Conservation (phyloP, 495 filamentous ascomycete species). For the Lasiosphaeria ovina region DNA sequence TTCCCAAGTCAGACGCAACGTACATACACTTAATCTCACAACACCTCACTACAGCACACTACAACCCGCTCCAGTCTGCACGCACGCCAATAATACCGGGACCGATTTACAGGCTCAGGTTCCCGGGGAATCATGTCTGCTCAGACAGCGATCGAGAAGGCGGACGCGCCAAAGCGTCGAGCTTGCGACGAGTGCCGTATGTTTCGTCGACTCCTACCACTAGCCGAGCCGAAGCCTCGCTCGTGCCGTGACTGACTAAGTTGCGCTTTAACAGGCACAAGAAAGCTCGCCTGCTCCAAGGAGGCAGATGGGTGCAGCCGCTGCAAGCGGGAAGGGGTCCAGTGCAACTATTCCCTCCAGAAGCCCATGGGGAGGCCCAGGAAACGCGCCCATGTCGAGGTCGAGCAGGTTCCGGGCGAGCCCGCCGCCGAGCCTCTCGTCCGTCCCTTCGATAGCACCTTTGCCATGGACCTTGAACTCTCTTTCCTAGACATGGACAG, state of each 20-base stretch:
- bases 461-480: slow-evolving; percentile 32
- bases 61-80: too few relatives aligned
- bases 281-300: slow-evolving; percentile 63
- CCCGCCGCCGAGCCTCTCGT: slow-evolving; percentile 2
- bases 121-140: not conserved
- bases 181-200: slow-evolving; percentile 65
- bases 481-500: slow-evolving; percentile 35
- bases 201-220: slow-evolving; percentile 19
- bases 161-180: slow-evolving; percentile 41
- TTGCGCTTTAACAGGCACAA: slow-evolving; percentile 38
- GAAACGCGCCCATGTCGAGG: slow-evolving; percentile 50
- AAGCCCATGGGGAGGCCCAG: slow-evolving; percentile 63
- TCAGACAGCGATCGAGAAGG: slow-evolving; percentile 1
- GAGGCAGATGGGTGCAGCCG: slow-evolving; percentile 54
- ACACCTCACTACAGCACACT: too few relatives aligned
- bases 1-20: too few relatives aligned
- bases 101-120: too few relatives aligned
- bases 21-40: too few relatives aligned
- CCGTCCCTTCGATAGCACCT: slow-evolving; percentile 22
- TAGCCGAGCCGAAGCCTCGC: too few relatives aligned
- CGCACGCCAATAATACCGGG: too few relatives aligned
- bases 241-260: too few relatives aligned
- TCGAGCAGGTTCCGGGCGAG: slow-evolving; percentile 5
- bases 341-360: slow-evolving; percentile 58
- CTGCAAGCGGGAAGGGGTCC: slow-evolving; percentile 52